These are phyloP conservation scores for Aspergillus ibericus DNA, from an alignment of 2,329 filamentous ascomycete species.

Conservation along the genomic window DNA sequence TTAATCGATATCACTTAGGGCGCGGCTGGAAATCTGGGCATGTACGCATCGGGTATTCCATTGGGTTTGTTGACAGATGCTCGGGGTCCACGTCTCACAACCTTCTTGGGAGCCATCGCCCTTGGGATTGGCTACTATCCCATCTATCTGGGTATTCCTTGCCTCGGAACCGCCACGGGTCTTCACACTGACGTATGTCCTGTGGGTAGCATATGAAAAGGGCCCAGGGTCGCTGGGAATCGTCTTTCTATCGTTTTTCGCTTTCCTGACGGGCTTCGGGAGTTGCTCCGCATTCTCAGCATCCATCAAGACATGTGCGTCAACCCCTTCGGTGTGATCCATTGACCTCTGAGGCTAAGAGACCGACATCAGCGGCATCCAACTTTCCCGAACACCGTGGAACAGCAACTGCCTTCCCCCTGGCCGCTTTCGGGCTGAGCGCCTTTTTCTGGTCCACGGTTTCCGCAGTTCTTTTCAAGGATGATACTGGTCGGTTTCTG, in stretches of 20 bases:
- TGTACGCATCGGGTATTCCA: constrained; percentile 89
- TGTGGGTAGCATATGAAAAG: constrained; percentile 64
- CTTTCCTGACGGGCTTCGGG: constrained; percentile 81
- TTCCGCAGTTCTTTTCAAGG: constrained; percentile 74
- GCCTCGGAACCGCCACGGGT: background rate
- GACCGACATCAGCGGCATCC: constrained; percentile 63
- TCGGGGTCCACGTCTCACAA: constrained; percentile 75
- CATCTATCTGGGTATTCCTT: constrained; percentile 59
- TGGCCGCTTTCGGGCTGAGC: constrained; percentile 90
- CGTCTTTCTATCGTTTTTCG: constrained; percentile 71
- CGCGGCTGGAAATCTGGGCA: constrained; percentile 65
- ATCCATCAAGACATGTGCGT: constrained; percentile 70
- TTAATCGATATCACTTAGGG: constrained; percentile 46
- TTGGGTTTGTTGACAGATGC: constrained; percentile 84
- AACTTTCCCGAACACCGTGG: constrained; percentile 92
- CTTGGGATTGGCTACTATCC: constrained; percentile 83
- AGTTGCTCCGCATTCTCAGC: constrained; percentile 90
- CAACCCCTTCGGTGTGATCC: background rate
- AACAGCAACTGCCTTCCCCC: constrained; percentile 88
- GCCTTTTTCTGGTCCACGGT: constrained; percentile 93
- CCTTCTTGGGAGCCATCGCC: constrained; percentile 70
- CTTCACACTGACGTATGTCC: constrained; percentile 14
- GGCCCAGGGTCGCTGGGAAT: constrained; percentile 61
- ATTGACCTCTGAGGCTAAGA: constrained; percentile 9
- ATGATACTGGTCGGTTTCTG: constrained; percentile 78